phyloP scores from a whole-genome alignment of 2,329 filamentous ascomycete genomes.

The Aureobasidium sp. region DNA sequence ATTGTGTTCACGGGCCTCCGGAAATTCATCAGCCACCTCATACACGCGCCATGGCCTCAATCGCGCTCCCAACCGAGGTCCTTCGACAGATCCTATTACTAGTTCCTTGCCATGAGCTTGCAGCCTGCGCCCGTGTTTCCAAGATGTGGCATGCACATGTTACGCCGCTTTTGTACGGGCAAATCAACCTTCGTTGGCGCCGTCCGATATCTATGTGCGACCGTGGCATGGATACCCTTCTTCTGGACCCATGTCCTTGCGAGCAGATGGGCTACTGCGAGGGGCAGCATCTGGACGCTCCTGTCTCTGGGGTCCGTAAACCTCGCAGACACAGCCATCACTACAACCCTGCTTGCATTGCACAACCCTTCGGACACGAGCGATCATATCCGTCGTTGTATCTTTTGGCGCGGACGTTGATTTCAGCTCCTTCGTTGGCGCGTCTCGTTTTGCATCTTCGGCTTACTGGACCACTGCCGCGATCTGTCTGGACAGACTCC shows the following conservation, averaged over 20 bases:
- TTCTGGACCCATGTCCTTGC: background rate
- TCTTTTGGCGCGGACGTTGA: background rate
- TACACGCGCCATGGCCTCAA: background rate
- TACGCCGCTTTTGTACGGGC: background rate
- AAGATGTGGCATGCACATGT: background rate
- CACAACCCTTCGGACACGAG: background rate
- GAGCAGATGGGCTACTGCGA: background rate
- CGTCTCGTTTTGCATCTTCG: background rate
- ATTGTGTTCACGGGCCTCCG: background rate
- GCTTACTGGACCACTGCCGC: background rate
- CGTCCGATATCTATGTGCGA: background rate
- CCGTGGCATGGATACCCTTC: background rate
- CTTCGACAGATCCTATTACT: background rate
- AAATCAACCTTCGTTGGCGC: background rate
- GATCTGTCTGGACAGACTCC: background rate
- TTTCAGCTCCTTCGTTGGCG: background rate
- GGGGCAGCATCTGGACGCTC: background rate
- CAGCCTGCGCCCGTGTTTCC: background rate
- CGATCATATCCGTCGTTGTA: background rate
- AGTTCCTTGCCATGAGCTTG: background rate
- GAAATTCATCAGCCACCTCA: no score
- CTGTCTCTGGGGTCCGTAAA: background rate
- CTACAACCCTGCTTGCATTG: background rate
- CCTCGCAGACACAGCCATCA: background rate
- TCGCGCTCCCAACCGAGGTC: background rate